Evolutionary conservation across 2,329 filamentous ascomycete genomes (phyloP), one percentile per base, ranked within the genome.

Genomic region (Fusarium concolor): DNA sequence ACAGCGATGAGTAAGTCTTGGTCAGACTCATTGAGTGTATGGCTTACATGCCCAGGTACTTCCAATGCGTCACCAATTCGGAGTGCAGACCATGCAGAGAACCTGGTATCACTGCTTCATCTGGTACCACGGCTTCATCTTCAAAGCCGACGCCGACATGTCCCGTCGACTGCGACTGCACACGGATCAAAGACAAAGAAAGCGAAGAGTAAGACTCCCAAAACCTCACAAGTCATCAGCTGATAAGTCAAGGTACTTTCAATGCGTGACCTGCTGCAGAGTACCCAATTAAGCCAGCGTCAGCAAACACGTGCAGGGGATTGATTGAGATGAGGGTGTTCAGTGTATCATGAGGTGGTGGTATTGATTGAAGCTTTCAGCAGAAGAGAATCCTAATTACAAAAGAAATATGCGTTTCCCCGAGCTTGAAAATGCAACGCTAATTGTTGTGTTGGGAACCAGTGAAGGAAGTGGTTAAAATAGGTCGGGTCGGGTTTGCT

Each of bases 181-280:
- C 63, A 1, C 55, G 38, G 14, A 56, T 75, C 6, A 41, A 68
- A 28, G 69, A 78, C 39, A 72, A 75, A 45, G 55, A 76, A 18
- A 71, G 76, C 49, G 60, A 75, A 14, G 76, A 76, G 77, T 78
- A 58, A 39, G 65, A 55, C 6, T 2, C 7, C 5, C 1, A 12
- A 1, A 7, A 2, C 3, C 26, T 10, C 2, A 4, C 22, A 6
- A 20, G 11, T 38, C 12, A 6, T 10, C 12, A 22, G 6, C 45
- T 67, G 18, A 68, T 31, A 15, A 15, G 5, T 17, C 6, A 6
- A 26, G 78, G 26, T 79, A 71, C 45, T 77, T 79, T 12, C 77
- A 79, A 28, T 80, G 78, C 56, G 54, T 79, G 12, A 77, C 76
- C 17, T 76, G 47, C 3, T 74, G 71, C 38, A 49, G 51, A 17